A percentile compares a stretch with the other conserved stretches of the same genome.
Conservation (phyloP, 129 eudicot genomes). For the Kitagawia praeruptora region DNA sequence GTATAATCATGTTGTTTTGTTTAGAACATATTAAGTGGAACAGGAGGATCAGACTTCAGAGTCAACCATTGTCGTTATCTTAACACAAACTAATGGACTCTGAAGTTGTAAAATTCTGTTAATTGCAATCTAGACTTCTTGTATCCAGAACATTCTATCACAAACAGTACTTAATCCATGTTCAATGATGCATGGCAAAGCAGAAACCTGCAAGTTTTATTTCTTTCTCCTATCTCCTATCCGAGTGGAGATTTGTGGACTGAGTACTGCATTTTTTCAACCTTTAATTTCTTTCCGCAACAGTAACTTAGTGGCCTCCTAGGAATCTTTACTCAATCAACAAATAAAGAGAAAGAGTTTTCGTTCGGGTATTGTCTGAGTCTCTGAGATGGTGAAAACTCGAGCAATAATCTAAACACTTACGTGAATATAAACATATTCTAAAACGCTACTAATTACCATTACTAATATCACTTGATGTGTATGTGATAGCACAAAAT, state of each 20-base stretch:
- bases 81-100: constrained; percentile 3
- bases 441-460: not conserved
- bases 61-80: constrained; percentile 1
- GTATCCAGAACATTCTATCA: not conserved
- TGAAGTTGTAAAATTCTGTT: too few species aligned
- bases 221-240: not conserved
- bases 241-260: not conserved
- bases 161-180: not conserved
- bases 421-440: not conserved
- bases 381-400: constrained; percentile 1
- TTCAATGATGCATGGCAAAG: not conserved
- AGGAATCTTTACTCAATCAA: constrained; percentile 4
- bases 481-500: too few species aligned
- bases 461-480: not conserved
- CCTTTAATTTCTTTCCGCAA: not conserved
- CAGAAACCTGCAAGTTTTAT: not conserved
- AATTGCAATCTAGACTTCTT: not conserved
- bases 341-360: not conserved
- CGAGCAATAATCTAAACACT: not conserved
- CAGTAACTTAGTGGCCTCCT: constrained; percentile 4
- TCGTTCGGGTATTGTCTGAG: not conserved
- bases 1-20: constrained; percentile 2
- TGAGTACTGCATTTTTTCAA: not conserved
- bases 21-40: constrained; percentile 2
- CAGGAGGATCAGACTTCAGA: not conserved